phyloP scores from a whole-genome alignment of 192 early-diverging fungal species.

The Neocallimastix lanati region DNA sequence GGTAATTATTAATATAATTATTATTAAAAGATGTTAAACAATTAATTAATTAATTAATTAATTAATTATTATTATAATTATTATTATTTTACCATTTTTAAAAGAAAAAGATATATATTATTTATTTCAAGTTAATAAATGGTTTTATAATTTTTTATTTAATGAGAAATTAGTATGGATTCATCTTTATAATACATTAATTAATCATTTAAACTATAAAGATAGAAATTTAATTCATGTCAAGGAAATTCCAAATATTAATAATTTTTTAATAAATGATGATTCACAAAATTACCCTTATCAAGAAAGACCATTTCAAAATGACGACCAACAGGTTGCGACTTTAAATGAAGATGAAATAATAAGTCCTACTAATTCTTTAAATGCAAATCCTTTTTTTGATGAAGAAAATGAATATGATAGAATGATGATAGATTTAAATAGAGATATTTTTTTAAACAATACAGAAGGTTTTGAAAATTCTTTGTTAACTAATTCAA shows the following conservation, averaged over 20 bases:
- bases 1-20: neutral
- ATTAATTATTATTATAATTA: neutral
- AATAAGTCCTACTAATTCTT: neutral
- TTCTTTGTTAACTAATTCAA: neutral
- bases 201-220: neutral
- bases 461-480: neutral
- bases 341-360: neutral
- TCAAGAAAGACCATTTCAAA: neutral
- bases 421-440: neutral
- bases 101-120: neutral
- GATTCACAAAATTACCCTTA: neutral
- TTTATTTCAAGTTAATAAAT: neutral
- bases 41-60: neutral
- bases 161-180: neutral
- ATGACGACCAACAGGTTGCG: neutral
- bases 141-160: neutral
- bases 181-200: neutral
- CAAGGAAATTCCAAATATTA: neutral
- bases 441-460: neutral
- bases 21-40: too few relatives aligned
- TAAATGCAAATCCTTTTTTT: too few relatives aligned
- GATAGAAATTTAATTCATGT: neutral
- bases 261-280: neutral
- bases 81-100: too few relatives aligned
- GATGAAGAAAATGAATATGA: neutral